Base-by-base conservation (phyloP, 2,329 filamentous ascomycete species). In the Penicillium vulpinum region DNA sequence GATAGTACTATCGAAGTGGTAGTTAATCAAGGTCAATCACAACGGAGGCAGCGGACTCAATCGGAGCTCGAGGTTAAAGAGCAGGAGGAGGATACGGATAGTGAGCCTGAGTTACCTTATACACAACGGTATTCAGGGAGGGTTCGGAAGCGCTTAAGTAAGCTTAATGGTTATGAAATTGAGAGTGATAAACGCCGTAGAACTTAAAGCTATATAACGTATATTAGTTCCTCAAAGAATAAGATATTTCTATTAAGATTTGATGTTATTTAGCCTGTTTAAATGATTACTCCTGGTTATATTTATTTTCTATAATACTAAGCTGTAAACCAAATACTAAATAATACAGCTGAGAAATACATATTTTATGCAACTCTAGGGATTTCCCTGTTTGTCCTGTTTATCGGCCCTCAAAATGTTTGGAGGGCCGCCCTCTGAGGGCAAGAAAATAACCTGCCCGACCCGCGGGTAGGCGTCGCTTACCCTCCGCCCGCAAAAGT, bases 321-420 rank as follows among this genome's bases (percentile, higher is more conserved):
- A 46, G 28, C n/a, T 46, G n/a, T 46, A 46, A 46, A 16, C 31
- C 29, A 46, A 46, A 46, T 46, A 46, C 43, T 33, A 28, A 33
- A 46, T 33, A 46, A 33, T 46, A 46, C 13, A 45, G 43, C 16
- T 33, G 1, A 18, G 29, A 45, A 18, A n/a, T 29, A n/a, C 9
- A 45, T 29, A 45, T 29, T 33, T 46, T 33, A 46, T 46, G 15
- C 7, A 46, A 46, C 31, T 28, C 18, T 33, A 21, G 28, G 28
- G 31, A 18, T 46, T 31, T 33, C 43, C 21, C 31, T 46, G 4
- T 46, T 46, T 46, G 10, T 46, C 29, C 5, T 46, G 16, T 46
- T 46, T 46, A 15, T 46, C 44, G 44, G 44, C 44, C 44, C 44
- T 35, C n/a, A 13, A 46, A 46, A n/a, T n/a, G n/a, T n/a, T n/a